Evolutionary conservation across 257 asterid species (phyloP).

Genomic region (Cynanchum wilfordii): DNA sequence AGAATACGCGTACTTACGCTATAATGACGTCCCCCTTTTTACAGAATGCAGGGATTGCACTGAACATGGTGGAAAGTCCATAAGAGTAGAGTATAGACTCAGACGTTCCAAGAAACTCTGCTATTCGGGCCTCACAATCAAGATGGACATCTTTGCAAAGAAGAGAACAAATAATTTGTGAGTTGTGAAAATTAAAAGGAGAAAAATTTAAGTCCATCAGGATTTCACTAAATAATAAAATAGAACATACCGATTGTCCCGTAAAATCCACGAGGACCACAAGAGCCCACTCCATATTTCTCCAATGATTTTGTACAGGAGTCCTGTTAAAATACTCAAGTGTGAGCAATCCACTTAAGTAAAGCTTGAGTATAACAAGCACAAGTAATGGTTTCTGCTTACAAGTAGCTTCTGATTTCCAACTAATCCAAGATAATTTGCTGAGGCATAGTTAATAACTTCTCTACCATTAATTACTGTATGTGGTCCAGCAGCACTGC

Average conservation of each 20-base stretch:
- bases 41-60: conserved; percentile 95
- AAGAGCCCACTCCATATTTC: conserved; percentile 98
- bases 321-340: conserved; percentile 45
- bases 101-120: conserved; percentile 86
- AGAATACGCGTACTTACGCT: conserved; percentile 54
- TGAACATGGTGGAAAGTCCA: conserved; percentile 97
- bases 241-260: conserved; percentile 85
- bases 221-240: conserved; percentile 2
- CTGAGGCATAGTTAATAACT: conserved; percentile 83
- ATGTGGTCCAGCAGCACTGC: conserved; percentile 98
- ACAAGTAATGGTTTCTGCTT: conserved; percentile 26
- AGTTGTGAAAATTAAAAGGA: conserved; percentile 4
- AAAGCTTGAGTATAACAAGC: conserved; percentile 7
- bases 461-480: conserved; percentile 58
- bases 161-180: conserved; percentile 7
- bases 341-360: conserved; percentile 20
- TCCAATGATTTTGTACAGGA: conserved; percentile 86
- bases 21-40: conserved; percentile 91
- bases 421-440: conserved; percentile 85
- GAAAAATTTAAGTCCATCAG: conserved; percentile 1
- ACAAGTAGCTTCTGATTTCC: conserved; percentile 79
- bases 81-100: conserved; percentile 87
- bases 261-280: conserved; percentile 98
- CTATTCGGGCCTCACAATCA: conserved; percentile 92
- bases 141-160: conserved; percentile 84